Base-by-base conservation (phyloP, 2,329 filamentous ascomycete species). In the Calonectria henricotiae region DNA sequence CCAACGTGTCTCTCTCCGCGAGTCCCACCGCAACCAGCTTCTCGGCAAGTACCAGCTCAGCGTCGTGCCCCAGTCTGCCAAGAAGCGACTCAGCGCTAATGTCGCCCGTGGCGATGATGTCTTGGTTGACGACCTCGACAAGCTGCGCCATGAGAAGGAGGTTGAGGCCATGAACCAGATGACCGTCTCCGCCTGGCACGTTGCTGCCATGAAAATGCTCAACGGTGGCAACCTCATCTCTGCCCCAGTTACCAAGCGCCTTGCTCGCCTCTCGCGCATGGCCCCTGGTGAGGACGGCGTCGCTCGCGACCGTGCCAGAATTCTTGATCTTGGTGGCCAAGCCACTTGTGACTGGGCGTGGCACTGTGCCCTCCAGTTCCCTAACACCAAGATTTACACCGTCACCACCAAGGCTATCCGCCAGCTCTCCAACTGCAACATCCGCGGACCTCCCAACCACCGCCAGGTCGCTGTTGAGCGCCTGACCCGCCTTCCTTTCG, bases 281-380 rank as follows among this genome's bases (percentile, higher is more conserved):
- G 81, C 83, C 1, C 81, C 84, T 2, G 82, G 81, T n/a, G 77
- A 80, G 35, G 79, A 85, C 47, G 86, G 86, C 43, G 80, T 82
- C 20, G 79, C 82, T 62, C 84, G 85, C 69, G 85, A 89, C 68
- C 88, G 91, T 27, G 85, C 91, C 4, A 87, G 93, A 39, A 92
- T 98, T 68, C 89, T 98, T 30, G 96, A 98, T 79, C 90, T 98
- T 39, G 95, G 94, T 60, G 95, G 95, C 51, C 92, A 96, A 79
- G 88, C 92, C 0, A 90, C 93, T 15, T 96, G 94, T 79, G 95
- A 97, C 82, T 99, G 96, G 96, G 96, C 94, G 25, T 99, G 96
- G 96, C 92, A 96, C 79, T 93, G 94, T 68, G 95, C 96, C 0
- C 87, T 93, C 60, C 92, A 96, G 80, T 96, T 95, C 82, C 94